These are phyloP conservation scores for Metschnikowia similis DNA, from an alignment of 805 yeast genomes.

Conservation along the genomic window DNA sequence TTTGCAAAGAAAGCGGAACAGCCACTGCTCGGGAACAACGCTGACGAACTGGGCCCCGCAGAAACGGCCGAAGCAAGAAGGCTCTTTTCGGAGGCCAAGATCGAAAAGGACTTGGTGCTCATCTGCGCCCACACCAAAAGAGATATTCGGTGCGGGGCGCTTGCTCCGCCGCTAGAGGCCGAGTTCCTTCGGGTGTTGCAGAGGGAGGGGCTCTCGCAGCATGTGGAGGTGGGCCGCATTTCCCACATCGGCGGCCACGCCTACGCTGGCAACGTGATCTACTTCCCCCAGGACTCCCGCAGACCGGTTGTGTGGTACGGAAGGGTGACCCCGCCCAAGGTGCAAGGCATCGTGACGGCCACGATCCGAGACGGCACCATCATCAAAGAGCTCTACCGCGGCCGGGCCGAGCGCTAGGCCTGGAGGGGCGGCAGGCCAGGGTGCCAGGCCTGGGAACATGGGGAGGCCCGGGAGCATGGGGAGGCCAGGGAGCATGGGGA, in stretches of 20 bases:
- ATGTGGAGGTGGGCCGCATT: slow-evolving; percentile 46
- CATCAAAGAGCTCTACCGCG: slow-evolving; percentile 56
- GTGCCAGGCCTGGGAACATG: too few species aligned
- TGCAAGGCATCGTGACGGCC: slow-evolving; percentile 61
- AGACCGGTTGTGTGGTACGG: slow-evolving; percentile 67
- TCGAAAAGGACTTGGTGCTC: slow-evolving; percentile 34
- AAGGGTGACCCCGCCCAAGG: slow-evolving; percentile 58
- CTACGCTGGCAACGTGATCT: slow-evolving; percentile 77
- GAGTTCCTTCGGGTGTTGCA: slow-evolving; percentile 48
- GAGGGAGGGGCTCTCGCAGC: slow-evolving; percentile 25
- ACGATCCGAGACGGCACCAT: slow-evolving; percentile 48
- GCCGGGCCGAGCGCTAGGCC: slow-evolving; percentile 20
- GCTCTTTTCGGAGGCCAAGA: slow-evolving; percentile 6
- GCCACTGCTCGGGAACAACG: too few species aligned
- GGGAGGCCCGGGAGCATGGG: too few species aligned
- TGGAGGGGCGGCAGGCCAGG: too few species aligned
- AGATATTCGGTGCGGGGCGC: slow-evolving; percentile 61
- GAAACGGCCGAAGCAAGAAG: not conserved
- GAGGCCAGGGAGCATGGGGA: too few species aligned
- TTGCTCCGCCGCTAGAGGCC: slow-evolving; percentile 53
- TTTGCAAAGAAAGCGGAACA: slow-evolving; percentile 7
- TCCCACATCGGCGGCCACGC: slow-evolving; percentile 87
- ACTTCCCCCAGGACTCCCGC: slow-evolving; percentile 37
- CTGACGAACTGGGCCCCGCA: too few species aligned
- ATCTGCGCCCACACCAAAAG: slow-evolving; percentile 65